Conservation (phyloP, 495 filamentous ascomycete genomes). For the Trichoderma orchidacearum region DNA sequence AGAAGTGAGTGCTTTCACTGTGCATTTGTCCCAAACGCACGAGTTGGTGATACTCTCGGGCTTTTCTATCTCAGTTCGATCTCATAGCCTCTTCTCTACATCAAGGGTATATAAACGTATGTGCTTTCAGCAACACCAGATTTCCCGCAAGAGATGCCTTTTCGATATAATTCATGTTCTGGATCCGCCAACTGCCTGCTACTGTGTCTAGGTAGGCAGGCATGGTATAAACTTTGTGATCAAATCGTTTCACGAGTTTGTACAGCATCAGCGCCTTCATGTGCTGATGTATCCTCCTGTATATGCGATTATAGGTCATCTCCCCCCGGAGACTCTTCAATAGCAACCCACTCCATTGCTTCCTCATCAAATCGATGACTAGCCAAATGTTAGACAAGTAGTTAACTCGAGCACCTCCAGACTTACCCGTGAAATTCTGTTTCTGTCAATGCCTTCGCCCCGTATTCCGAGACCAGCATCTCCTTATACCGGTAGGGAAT, state of each 20-base stretch:
- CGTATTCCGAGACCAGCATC: conserved; percentile 48
- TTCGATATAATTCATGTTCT: no score
- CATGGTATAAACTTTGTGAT: no score
- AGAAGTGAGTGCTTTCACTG: no score
- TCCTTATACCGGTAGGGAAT: conserved; percentile 49
- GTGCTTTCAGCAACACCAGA: neutral
- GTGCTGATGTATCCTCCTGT: neutral
- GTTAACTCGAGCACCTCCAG: no score
- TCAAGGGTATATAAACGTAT: neutral
- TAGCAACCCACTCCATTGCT: conserved; percentile 20
- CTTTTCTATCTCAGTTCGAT: no score
- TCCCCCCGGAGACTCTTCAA: neutral
- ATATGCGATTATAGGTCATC: neutral
- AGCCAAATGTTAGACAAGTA: neutral
- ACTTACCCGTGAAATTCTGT: conserved; percentile 42
- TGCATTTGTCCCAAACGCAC: no score
- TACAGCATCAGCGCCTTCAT: neutral
- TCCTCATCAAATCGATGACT: conserved; percentile 26
- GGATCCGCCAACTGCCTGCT: no score
- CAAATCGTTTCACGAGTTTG: no score
- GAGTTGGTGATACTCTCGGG: no score
- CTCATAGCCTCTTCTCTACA: no score
- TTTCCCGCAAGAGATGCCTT: no score
- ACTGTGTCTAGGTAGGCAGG: no score
- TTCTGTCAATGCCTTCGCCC: conserved; percentile 31